Conservation (phyloP, 2,329 filamentous ascomycete species). For the Pyrenochaeta sp. region DNA sequence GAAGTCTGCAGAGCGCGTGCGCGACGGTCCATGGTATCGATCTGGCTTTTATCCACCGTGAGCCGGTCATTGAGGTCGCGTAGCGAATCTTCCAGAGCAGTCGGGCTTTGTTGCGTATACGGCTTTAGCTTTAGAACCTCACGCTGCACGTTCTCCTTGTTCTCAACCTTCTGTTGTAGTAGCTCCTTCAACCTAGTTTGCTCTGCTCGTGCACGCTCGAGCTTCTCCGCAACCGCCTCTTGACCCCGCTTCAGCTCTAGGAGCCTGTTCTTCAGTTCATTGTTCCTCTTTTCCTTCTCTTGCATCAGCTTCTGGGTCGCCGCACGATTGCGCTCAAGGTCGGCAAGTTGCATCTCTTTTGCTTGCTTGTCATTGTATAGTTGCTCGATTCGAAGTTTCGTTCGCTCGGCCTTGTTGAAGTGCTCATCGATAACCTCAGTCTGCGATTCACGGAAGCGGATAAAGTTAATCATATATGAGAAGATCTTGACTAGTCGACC, state of each 20-base stretch:
- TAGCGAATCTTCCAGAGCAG: slow-evolving; percentile 80
- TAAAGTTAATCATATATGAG: slow-evolving; percentile 98
- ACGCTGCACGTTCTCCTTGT: slow-evolving; percentile 75
- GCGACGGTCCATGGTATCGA: slow-evolving; percentile 86
- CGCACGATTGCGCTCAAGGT: slow-evolving; percentile 81
- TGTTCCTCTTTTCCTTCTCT: slow-evolving; percentile 85
- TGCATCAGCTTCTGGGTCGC: slow-evolving; percentile 82
- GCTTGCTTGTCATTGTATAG: slow-evolving; percentile 87
- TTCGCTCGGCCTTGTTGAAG: slow-evolving; percentile 88
- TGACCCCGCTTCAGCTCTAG: slow-evolving; percentile 83
- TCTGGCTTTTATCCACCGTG: slow-evolving; percentile 79
- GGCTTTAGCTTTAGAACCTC: slow-evolving; percentile 90
- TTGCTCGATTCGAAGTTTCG: slow-evolving; percentile 86
- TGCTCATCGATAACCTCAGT: slow-evolving; percentile 89
- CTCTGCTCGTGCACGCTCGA: slow-evolving; percentile 83
- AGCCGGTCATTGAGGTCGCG: slow-evolving; percentile 83
- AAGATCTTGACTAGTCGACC: slow-evolving; percentile 93
- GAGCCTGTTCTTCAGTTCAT: slow-evolving; percentile 83
- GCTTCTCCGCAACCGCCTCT: slow-evolving; percentile 80
- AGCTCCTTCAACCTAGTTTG: slow-evolving; percentile 77
- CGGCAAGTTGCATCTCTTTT: slow-evolving; percentile 79
- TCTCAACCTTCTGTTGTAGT: slow-evolving; percentile 75
- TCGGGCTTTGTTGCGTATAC: slow-evolving; percentile 90
- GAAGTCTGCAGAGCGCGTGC: slow-evolving; percentile 92
- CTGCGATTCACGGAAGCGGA: slow-evolving; percentile 93